A percentile compares a stretch with the other conserved stretches of the same genome.
Evolutionary conservation across 2,329 filamentous ascomycete species (phyloP).

Genomic region (Talaromyces islandicus): DNA sequence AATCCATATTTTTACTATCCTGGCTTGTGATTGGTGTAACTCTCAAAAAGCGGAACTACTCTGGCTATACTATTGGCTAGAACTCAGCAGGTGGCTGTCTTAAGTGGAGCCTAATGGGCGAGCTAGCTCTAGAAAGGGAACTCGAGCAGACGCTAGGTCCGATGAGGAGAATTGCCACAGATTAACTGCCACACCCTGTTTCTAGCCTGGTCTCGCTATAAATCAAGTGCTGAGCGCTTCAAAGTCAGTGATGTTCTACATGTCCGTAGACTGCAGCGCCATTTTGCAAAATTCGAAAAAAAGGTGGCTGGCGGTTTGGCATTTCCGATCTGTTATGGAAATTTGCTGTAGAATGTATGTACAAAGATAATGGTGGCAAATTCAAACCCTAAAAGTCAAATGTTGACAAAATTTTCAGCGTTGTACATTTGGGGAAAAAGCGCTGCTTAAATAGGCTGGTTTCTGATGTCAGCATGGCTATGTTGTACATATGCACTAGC

Average conservation of each 20-base stretch:
- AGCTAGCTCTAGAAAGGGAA: slow-evolving; percentile 1
- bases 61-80: not conserved
- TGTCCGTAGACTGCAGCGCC: not conserved
- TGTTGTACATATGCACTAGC: not conserved
- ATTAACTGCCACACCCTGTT: not conserved
- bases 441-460: not conserved
- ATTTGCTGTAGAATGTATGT: too few relatives aligned
- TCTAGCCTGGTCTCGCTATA: too few relatives aligned
- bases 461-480: not conserved
- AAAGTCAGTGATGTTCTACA: not conserved
- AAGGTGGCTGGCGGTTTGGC: not conserved
- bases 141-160: slow-evolving; percentile 3
- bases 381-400: too few relatives aligned
- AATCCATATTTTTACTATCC: not conserved
- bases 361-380: too few relatives aligned
- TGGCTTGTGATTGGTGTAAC: not conserved
- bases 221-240: not conserved
- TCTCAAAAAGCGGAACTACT: not conserved
- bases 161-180: too few relatives aligned
- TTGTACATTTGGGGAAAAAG: too few relatives aligned
- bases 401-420: too few relatives aligned
- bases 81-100: not conserved
- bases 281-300: not conserved
- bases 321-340: not conserved
- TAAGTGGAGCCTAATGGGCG: not conserved